Evolutionary conservation across 257 asterid genomes (phyloP).

Genomic region (Verbascum thapsus): DNA sequence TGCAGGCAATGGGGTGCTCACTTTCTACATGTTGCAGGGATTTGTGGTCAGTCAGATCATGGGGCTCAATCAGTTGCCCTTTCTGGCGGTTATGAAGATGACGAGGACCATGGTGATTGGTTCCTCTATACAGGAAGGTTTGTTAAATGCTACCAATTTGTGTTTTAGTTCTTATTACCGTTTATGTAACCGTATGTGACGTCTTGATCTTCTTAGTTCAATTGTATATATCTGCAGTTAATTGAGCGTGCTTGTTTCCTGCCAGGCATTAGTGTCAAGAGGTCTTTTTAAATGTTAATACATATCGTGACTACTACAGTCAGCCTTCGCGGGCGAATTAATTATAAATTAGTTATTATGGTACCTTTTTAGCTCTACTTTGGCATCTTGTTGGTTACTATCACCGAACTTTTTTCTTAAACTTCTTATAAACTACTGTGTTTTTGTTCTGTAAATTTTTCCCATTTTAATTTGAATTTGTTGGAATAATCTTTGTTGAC

Average conservation of each 20-base stretch:
- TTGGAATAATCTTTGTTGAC: slow-evolving; percentile 5
- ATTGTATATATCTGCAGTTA: slow-evolving; percentile 6
- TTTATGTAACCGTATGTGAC: background rate
- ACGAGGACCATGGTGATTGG: slow-evolving; percentile 97
- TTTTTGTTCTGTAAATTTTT: background rate
- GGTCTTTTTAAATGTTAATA: background rate
- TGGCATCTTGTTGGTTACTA: too few relatives aligned
- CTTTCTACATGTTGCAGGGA: slow-evolving; percentile 87
- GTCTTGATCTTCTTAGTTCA: background rate
- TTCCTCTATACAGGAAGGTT: slow-evolving; percentile 97
- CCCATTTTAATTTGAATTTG: slow-evolving; percentile 14
- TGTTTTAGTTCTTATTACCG: slow-evolving; percentile 3
- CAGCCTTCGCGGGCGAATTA: background rate
- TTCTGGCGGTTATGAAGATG: slow-evolving; percentile 91
- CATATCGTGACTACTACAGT: background rate
- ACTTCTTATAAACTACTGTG: slow-evolving; percentile 2
- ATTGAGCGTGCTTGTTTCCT: background rate
- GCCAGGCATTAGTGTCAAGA: slow-evolving; percentile 5
- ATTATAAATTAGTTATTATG: background rate
- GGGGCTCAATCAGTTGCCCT: slow-evolving; percentile 95
- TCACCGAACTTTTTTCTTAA: too few relatives aligned
- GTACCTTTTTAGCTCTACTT: background rate
- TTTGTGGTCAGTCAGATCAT: slow-evolving; percentile 70
- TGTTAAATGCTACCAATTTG: background rate
- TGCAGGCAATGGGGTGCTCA: slow-evolving; percentile 99